Conservation (phyloP, 2,329 filamentous ascomycete genomes). For the Cercospora sp. region DNA sequence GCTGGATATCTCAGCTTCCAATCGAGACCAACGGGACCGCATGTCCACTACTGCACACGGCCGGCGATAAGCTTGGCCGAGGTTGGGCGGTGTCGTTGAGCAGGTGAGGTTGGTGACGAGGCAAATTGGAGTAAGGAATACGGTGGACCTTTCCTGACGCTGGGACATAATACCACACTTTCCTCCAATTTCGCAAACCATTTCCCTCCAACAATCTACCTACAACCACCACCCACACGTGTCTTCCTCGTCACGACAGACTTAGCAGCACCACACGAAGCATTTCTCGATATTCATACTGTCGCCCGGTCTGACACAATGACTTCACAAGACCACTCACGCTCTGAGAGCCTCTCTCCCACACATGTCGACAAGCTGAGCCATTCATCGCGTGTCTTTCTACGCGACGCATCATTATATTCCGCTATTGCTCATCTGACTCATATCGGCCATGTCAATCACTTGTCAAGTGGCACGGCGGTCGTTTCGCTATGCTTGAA, state of each 20-base stretch:
- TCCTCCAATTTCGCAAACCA: background rate
- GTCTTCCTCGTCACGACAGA: background rate
- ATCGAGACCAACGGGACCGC: background rate
- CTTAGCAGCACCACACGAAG: background rate
- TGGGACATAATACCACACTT: background rate
- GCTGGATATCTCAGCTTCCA: background rate
- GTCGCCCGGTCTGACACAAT: background rate
- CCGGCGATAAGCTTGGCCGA: background rate
- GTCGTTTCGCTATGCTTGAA: conserved; percentile 29
- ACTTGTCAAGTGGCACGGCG: conserved; percentile 18
- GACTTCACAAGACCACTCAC: background rate
- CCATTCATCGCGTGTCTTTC: background rate
- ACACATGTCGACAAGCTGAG: background rate
- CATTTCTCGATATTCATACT: background rate
- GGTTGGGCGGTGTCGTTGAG: background rate
- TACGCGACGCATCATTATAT: background rate
- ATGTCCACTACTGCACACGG: background rate
- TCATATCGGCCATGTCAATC: too few species aligned
- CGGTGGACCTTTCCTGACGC: background rate
- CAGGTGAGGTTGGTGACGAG: too few species aligned
- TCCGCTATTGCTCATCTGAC: background rate
- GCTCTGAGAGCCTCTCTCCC: background rate
- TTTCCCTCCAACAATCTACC: background rate
- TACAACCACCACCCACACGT: background rate
- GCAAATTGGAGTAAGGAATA: background rate